These are phyloP conservation scores for Botrytis porri DNA, from an alignment of 2,329 filamentous ascomycete species.

Conservation along the genomic window DNA sequence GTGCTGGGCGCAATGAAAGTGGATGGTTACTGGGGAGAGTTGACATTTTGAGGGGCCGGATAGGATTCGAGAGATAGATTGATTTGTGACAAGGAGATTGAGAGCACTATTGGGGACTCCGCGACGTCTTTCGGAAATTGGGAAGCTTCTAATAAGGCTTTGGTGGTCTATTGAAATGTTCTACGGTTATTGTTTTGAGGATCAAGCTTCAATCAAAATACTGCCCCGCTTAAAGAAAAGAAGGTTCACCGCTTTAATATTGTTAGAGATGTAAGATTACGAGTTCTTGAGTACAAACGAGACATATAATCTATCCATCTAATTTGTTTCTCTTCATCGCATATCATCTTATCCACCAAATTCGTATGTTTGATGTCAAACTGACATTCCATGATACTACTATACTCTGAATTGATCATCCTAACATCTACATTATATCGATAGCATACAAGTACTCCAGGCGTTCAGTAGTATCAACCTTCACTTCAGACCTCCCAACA, in stretches of 20 bases:
- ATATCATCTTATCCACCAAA: not conserved
- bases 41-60: constrained; percentile 24
- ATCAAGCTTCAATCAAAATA: not conserved
- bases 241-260: not conserved
- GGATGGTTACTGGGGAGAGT: constrained; percentile 44
- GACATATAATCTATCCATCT: not conserved
- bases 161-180: not conserved
- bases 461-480: not conserved
- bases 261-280: not conserved
- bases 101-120: not conserved
- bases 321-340: not conserved
- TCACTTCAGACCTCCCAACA: not conserved
- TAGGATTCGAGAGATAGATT: not conserved
- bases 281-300: not conserved
- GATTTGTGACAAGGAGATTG: not conserved
- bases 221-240: constrained; percentile 1
- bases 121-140: not conserved
- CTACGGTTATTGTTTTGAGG: not conserved
- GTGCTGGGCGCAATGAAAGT: constrained; percentile 64
- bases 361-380: not conserved
- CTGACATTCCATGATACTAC: not conserved
- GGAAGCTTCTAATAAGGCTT: not conserved
- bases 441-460: no score
- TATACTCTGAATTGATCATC: not conserved
- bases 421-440: not conserved